Base-by-base conservation (phyloP, 192 early-diverging fungal species). In the Coemansia sp. region DNA sequence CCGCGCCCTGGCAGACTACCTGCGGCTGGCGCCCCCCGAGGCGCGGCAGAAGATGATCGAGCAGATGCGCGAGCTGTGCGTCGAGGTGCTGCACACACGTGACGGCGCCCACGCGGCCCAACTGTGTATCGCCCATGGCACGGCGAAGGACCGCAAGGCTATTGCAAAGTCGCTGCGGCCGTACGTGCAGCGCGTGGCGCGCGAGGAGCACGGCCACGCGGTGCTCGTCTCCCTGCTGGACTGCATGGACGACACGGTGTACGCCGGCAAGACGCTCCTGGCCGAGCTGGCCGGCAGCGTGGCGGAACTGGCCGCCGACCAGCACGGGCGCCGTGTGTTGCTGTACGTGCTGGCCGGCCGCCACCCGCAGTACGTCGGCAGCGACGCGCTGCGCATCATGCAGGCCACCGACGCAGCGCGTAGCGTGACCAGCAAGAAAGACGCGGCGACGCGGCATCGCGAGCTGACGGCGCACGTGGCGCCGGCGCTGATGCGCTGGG, bases 231-330 rank as follows among this genome's bases (percentile, higher is more conserved):
- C 84, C 51, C 75, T 87, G 38, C 86, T 95, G 66, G 93, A 96
- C 70, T 87, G 86, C 56, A 82, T 95, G 15, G 95, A 98, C 72
- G 95, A 98, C 73, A 98, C 94, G 12, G 91, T 94, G 23, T 74
- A 94, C 27, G 72, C 93, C 42, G 63, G 71, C 52, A 95, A 94
- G 65, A 71, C 86, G 22, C 81, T 98, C 54, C 58, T 98, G 48
- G 64, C 74, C 48, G 84, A 82, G 62, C 34, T 79, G 59, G 27
- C 67, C 60, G 54, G 62, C 42, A 27, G 53, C 45, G 34, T 55
- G 33, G 64, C 64, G 22, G 85, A 89, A 48, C 80, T 93, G 54
- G 50, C 86, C 58, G 66, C 73, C 48, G 83, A 95, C 75, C 86
- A 87, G 69, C 91, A 83, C 62, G 93, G 86, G 17, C 84, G 87